Evolutionary conservation across 2,329 filamentous ascomycete genomes (phyloP), one percentile per base, ranked within the genome.

Genomic region (Pseudocercospora macadamiae): DNA sequence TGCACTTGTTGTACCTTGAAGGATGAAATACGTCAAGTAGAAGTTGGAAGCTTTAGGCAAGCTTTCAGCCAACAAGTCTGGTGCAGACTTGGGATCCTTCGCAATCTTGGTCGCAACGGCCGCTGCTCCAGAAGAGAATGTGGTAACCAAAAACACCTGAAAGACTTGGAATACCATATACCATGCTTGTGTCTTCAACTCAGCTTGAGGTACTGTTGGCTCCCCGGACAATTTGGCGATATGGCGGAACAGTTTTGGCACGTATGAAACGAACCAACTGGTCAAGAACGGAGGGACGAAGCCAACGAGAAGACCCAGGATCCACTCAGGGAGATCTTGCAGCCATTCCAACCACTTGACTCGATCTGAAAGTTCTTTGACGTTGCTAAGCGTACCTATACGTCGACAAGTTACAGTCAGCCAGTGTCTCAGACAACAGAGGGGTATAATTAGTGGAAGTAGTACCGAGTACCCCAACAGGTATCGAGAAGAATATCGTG

Each of bases 131-230:
- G 74, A 76, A 1, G 69, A 68, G 47, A 76, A 71, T 0, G 75
- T 77, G 1, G 75, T 74, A 32, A 77, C 69, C n/a, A 77, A 64
- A 66, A 77, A 77, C 34, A 77, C 72, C 51, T 77, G 74, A 30
- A 76, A 65, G n/a, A 77, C 69, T 30, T 76, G 75, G 64, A 77
- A 77, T 1, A 64, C 69, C 60, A 77, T 76, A 59, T 70, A 74
- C 69, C 73, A 76, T 5, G 69, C 70, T 55, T 77, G 74, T 2
- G 70, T 71, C 59, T 73, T 72, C 25, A 76, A 58, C 51, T 82
- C 79, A 10, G 79, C 75, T 53, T 79, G 75, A 32, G 76, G 74
- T 23, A 71, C 72, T 0, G 79, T 80, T 3, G 71, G 71, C 51
- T 73, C 70, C 6, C 71, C 71, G 3, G 71, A 72, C 1, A 72